Percentiles rank a stretch among this genome's conserved stretches.
phyloP scores from a whole-genome alignment of 1,139 yeast genomes.

The Zygotorulaspora mrakii region DNA sequence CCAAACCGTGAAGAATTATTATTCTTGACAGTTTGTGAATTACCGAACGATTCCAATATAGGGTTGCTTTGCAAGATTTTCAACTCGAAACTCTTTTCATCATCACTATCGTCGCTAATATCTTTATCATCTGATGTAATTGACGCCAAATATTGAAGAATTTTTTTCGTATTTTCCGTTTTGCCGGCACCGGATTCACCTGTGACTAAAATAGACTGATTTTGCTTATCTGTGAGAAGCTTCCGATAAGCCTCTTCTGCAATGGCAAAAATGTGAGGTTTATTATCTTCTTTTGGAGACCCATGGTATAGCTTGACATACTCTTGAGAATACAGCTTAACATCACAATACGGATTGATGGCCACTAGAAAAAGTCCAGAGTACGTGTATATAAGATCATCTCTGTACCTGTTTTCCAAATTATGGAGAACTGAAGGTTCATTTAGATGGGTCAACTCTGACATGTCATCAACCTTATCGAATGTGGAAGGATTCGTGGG shows the following conservation, averaged over 20 bases:
- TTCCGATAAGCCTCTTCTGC: slow-evolving; percentile 86
- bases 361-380: slow-evolving; percentile 93
- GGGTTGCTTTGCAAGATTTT: slow-evolving; percentile 94
- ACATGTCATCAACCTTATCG: slow-evolving; percentile 91
- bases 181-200: slow-evolving; percentile 99
- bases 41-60: slow-evolving; percentile 92
- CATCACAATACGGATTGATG: slow-evolving; percentile 79
- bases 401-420: slow-evolving; percentile 67
- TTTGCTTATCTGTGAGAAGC: slow-evolving; percentile 62
- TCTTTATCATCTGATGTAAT: slow-evolving; percentile 46
- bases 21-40: slow-evolving; percentile 92
- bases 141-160: slow-evolving; percentile 85
- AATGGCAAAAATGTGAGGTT: slow-evolving; percentile 89
- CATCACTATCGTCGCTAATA: slow-evolving; percentile 15
- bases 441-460: slow-evolving; percentile 87
- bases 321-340: slow-evolving; percentile 69
- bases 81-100: slow-evolving; percentile 66
- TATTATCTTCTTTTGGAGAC: slow-evolving; percentile 44
- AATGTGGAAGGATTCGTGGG: slow-evolving; percentile 84
- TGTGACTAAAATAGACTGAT: slow-evolving; percentile 90
- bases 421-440: slow-evolving; percentile 93
- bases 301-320: slow-evolving; percentile 52
- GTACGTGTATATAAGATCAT: slow-evolving; percentile 73
- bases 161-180: slow-evolving; percentile 95
- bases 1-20: slow-evolving; percentile 97